A percentile compares a stretch with the other conserved stretches of the same genome.
Conservation (phyloP, 2,329 filamentous ascomycete genomes). For the Fusarium dimerum region DNA sequence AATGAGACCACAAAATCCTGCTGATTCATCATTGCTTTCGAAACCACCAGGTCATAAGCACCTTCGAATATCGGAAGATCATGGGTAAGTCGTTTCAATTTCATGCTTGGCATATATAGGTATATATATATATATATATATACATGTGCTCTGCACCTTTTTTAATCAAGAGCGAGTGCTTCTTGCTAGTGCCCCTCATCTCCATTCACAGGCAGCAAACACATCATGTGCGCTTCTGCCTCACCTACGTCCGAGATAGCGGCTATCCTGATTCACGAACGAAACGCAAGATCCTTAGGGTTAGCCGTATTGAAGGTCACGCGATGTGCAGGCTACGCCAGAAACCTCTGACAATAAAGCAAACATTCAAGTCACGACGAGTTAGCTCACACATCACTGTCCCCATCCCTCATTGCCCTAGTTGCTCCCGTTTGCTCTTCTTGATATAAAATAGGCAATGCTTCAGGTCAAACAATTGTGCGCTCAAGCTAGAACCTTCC, state of each 20-base stretch:
- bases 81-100: conserved; percentile 15
- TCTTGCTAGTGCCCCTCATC: too few species aligned
- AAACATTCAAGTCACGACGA: not conserved
- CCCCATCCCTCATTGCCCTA: not conserved
- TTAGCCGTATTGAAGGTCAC: not conserved
- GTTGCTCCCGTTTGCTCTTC: not conserved
- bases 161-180: too few species aligned
- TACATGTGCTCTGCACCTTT: not conserved
- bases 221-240: not conserved
- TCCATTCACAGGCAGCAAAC: not conserved
- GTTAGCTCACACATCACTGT: not conserved
- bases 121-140: too few species aligned
- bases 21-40: conserved; percentile 3
- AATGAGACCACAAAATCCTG: conserved; percentile 1
- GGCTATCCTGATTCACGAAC: not conserved
- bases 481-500: not conserved
- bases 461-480: not conserved
- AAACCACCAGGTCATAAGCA: conserved; percentile 22
- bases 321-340: not conserved
- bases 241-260: not conserved
- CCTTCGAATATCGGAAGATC: conserved; percentile 26
- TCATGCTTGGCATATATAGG: not conserved
- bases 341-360: not conserved
- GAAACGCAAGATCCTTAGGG: not conserved
- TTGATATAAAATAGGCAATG: not conserved